A percentile compares a stretch with the other conserved stretches of the same genome.
phyloP scores from a whole-genome alignment of 2,329 filamentous ascomycete genomes.

The Ceratocystis diversiconidia region DNA sequence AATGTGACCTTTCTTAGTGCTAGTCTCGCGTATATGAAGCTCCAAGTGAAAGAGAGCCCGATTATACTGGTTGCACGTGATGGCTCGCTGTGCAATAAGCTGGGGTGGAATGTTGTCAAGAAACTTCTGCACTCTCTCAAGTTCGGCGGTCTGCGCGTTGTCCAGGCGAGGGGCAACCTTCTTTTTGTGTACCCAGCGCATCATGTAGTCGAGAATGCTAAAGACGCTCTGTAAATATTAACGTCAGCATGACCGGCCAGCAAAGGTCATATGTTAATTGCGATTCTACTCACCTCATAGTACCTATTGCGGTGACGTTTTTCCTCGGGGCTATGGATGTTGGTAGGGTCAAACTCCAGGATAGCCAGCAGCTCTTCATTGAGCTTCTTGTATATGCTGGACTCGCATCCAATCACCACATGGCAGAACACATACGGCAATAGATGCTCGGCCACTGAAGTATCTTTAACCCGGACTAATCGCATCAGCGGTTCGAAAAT shows the following conservation, averaged over 20 bases:
- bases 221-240: conserved; percentile 56
- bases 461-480: conserved; percentile 71
- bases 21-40: conserved; percentile 53
- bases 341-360: conserved; percentile 44
- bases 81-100: conserved; percentile 61
- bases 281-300: conserved; percentile 55
- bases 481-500: conserved; percentile 72
- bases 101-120: conserved; percentile 56
- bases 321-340: conserved; percentile 29
- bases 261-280: neutral
- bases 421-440: conserved; percentile 80
- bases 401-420: conserved; percentile 50
- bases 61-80: conserved; percentile 89
- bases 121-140: conserved; percentile 35
- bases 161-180: conserved; percentile 31
- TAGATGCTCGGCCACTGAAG: conserved; percentile 74
- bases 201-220: conserved; percentile 77
- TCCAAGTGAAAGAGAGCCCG: conserved; percentile 90
- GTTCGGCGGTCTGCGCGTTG: conserved; percentile 32
- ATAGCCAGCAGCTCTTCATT: conserved; percentile 58
- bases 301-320: conserved; percentile 68
- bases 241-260: conserved; percentile 19
- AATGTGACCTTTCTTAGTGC: conserved; percentile 18
- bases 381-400: neutral
- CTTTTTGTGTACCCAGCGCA: conserved; percentile 60